Base-by-base conservation (phyloP, 805 yeast genomes). In the Candida orba region DNA sequence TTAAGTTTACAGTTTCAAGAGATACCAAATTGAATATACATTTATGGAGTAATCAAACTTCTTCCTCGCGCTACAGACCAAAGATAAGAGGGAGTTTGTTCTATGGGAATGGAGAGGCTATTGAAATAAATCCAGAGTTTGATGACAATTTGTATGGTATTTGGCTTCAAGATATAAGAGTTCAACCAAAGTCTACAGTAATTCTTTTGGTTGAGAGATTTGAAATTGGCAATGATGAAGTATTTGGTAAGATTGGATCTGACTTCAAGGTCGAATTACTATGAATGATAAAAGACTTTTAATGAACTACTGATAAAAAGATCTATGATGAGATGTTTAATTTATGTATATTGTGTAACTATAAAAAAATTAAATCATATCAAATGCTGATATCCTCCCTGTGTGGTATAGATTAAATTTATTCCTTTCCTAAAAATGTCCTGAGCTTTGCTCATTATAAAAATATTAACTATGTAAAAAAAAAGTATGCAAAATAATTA, bases 131-230 rank as follows among this genome's bases (percentile, higher is more conserved):
- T 52, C 17, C 53, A 69, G 35, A 68, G 61, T 47, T 66, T 71
- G 62, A 61, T 43, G 70, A 68, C 44, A 59, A 64, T 20, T 48
- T 71, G 8, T 70, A 69, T 52, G 80, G 80, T 0, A 54, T 69
- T 4, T 73, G 68, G 60, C 9, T 53, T 5, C 37, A 43, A 2
- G 27, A 44, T n/a, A 30, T 50, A 1, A 13, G 5, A 1, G 41
- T 57, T 2, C 23, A 20, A 3, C 36, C 64, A 4, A 53, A 54
- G 0, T 46, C 43, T 2, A 69, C 64, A 0, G 49, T 71, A 43
- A 59, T 72, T 4, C 45, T 75, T 8, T 53, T 75, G 20, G 57
- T 72, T n/a, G 80, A 75, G 49, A 52, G 80, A 34, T 71, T 75
- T 45, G 80, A 75, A 47, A 51, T 56, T 6, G 80, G 80, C 0